Evolutionary conservation across 768 basidiomycete species (phyloP), one percentile per base, ranked within the genome.

Genomic region (Pisolithus microcarpus): DNA sequence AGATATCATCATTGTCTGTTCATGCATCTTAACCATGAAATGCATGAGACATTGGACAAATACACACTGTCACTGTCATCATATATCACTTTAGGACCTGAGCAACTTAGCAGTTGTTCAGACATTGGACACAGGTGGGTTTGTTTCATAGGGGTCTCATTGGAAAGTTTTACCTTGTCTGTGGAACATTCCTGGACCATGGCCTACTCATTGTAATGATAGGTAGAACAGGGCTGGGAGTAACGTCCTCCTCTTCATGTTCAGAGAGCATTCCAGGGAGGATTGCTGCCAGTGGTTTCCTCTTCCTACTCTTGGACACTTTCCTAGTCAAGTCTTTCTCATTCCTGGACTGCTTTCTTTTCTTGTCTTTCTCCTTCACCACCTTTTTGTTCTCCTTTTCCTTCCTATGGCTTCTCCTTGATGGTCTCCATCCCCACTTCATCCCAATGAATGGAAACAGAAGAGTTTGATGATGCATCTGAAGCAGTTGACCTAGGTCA

Each of bases 41-140:
- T 3, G 7, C 10, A 31, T 24, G 2, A 4, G 7, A 0, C 23
- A 38, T 2, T n/a, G 4, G 9, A 21, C 5, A 30, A 16, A n/a
- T 7, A 46, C 66, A 53, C 21, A 68, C 65, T 62, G n/a, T 80
- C 79, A 39, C 75, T 72, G 46, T 80, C 77, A 38, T 70, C 68
- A 47, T 75, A 70, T 42, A 83, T 69, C 1, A 73, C 73, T 40
- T 68, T 68, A 0, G 84, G 79, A 52, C 81, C 69, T 38, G 67
- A 66, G 43, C 61, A 69, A 1, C 74, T 75, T 6, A 81, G 65
- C 57, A 78, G 62, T 63, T 84, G 82, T 60, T 90, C 88, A 0
- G 83, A 83, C 48, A 81, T 55, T 0, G 86, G 85, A 13, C 86
- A 70, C 1, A 70, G 66, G 10, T 84, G 72, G 0, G 70, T 62